These are phyloP conservation scores for Rhizopus delemar DNA, from an alignment of 371 early-diverging fungal genomes.

Conservation along the genomic window DNA sequence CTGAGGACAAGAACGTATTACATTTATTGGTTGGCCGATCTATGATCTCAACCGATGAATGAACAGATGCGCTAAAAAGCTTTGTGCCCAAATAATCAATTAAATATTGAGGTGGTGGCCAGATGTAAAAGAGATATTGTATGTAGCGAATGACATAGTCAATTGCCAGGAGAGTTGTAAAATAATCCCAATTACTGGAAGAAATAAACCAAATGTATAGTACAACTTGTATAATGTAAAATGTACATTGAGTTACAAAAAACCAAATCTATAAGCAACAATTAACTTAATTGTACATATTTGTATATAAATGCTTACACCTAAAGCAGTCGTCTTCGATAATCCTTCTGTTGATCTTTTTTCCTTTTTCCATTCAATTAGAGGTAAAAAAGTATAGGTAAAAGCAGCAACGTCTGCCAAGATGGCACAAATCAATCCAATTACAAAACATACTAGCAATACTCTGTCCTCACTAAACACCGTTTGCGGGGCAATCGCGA, in stretches of 20 bases:
- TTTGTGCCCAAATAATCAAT: not conserved
- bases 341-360: slow-evolving; percentile 8
- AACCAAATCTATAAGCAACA: not conserved
- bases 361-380: slow-evolving; percentile 17
- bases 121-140: slow-evolving; percentile 1
- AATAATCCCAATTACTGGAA: not conserved
- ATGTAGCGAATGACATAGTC: not conserved
- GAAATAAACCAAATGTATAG: not conserved
- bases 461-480: not conserved
- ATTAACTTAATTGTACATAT: not conserved
- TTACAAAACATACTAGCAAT: slow-evolving; percentile 2
- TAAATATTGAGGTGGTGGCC: not conserved
- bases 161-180: not conserved
- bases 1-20: not conserved
- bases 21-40: not conserved
- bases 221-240: slow-evolving; percentile 1
- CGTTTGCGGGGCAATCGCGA: not conserved
- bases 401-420: slow-evolving; percentile 10
- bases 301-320: slow-evolving; percentile 8
- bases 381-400: slow-evolving; percentile 23
- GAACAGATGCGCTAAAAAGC: not conserved
- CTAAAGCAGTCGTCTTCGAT: slow-evolving; percentile 23
- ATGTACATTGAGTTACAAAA: slow-evolving; percentile 2
- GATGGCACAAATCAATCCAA: slow-evolving; percentile 9
- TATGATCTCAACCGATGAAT: not conserved